Evolutionary conservation across 345 rosid species (phyloP).

Genomic region (Populus euphratica): DNA sequence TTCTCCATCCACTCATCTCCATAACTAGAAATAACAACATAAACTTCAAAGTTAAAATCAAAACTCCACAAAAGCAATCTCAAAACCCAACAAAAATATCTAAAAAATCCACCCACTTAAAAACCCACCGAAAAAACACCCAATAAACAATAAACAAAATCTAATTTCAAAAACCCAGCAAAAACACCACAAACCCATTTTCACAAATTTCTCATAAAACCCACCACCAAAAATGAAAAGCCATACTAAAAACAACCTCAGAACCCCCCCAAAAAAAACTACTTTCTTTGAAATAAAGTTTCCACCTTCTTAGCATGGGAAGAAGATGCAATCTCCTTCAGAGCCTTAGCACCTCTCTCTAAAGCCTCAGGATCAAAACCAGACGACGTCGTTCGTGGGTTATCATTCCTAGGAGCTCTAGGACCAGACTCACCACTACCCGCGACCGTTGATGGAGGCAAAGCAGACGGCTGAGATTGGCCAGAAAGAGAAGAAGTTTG

Average conservation of each 20-base stretch:
- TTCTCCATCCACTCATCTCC: background rate
- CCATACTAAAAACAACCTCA: background rate
- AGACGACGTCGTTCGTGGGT: slow-evolving; percentile 76
- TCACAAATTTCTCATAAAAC: background rate
- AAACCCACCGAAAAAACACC: background rate
- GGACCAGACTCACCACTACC: slow-evolving; percentile 35
- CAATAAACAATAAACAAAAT: background rate
- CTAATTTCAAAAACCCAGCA: background rate
- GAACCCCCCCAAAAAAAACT: background rate
- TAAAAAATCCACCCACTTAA: background rate
- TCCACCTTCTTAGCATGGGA: slow-evolving; percentile 74
- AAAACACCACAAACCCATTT: background rate
- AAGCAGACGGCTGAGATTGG: slow-evolving; percentile 35
- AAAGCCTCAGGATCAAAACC: slow-evolving; percentile 94
- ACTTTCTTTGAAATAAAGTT: background rate
- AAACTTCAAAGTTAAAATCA: background rate
- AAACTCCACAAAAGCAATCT: background rate
- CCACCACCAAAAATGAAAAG: background rate
- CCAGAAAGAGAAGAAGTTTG: slow-evolving; percentile 7
- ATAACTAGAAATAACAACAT: background rate
- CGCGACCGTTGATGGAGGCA: slow-evolving; percentile 18
- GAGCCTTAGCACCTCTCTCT: slow-evolving; percentile 76
- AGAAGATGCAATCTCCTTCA: slow-evolving; percentile 61
- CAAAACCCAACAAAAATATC: background rate
- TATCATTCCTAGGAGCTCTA: slow-evolving; percentile 53